Percentiles rank a stretch among this genome's conserved stretches.
Evolutionary conservation across 768 basidiomycete species (phyloP).

Genomic region (Tulasnella sp.): DNA sequence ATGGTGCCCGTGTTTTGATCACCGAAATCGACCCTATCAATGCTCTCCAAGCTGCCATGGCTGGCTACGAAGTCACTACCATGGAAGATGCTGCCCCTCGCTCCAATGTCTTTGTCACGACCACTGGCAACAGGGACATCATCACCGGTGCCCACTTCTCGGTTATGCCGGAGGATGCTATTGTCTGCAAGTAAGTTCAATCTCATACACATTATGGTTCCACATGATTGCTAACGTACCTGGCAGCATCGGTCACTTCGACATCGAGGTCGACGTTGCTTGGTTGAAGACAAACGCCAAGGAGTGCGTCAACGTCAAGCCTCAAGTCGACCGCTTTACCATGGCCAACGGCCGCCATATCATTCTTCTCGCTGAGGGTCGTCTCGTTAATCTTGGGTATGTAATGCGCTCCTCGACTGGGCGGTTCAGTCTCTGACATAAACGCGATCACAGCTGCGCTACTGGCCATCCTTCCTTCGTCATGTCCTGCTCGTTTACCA

Average conservation of each 20-base stretch:
- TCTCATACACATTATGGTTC: neutral
- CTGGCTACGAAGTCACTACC: slow-evolving; percentile 95
- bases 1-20: slow-evolving; percentile 90
- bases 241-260: slow-evolving; percentile 55
- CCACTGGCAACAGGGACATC: slow-evolving; percentile 98
- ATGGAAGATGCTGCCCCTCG: slow-evolving; percentile 95
- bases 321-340: slow-evolving; percentile 97
- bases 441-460: slow-evolving; percentile 51
- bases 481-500: slow-evolving; percentile 99
- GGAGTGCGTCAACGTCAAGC: slow-evolving; percentile 82
- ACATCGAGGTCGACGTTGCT: slow-evolving; percentile 77
- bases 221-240: slow-evolving; percentile 8
- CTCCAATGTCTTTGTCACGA: slow-evolving; percentile 90
- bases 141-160: slow-evolving; percentile 85
- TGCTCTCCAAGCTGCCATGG: slow-evolving; percentile 99
- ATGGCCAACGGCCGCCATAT: slow-evolving; percentile 87
- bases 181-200: slow-evolving; percentile 80
- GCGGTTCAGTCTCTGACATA: neutral
- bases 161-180: slow-evolving; percentile 96
- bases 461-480: slow-evolving; percentile 99
- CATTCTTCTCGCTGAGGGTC: slow-evolving; percentile 95
- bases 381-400: slow-evolving; percentile 95
- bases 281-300: slow-evolving; percentile 94
- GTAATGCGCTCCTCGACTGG: slow-evolving; percentile 18
- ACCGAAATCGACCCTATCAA: slow-evolving; percentile 99